phyloP scores from a whole-genome alignment of 495 filamentous ascomycete genomes.

The Lichenothelia convexa region DNA sequence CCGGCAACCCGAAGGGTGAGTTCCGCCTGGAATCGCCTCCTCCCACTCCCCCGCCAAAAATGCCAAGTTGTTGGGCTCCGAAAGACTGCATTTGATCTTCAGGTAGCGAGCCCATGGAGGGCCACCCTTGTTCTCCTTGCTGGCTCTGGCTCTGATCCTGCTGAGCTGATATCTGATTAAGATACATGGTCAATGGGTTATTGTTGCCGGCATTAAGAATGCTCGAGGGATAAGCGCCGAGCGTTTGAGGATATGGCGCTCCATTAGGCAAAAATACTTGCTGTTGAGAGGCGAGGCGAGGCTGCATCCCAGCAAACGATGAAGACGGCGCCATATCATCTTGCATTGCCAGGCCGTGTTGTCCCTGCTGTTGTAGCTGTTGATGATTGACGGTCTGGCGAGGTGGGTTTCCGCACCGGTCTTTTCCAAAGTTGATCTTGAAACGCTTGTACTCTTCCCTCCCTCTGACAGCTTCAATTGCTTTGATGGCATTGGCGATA shows the following conservation, averaged over 20 bases:
- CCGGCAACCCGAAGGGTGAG: slow-evolving; percentile 16
- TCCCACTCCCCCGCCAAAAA: no score
- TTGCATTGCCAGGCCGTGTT: slow-evolving; percentile 33
- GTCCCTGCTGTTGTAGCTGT: slow-evolving; percentile 29
- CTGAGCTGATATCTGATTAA: slow-evolving; percentile 25
- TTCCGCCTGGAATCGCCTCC: slow-evolving; percentile 38
- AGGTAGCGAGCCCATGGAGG: no score
- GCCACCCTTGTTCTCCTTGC: slow-evolving; percentile 3
- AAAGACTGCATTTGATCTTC: slow-evolving; percentile 38
- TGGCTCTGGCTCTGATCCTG: slow-evolving; percentile 16
- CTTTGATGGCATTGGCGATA: slow-evolving; percentile 98
- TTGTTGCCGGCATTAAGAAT: slow-evolving; percentile 60
- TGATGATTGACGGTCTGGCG: slow-evolving; percentile 52
- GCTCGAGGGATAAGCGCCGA: slow-evolving; percentile 41
- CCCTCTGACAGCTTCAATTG: slow-evolving; percentile 84
- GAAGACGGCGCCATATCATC: slow-evolving; percentile 41
- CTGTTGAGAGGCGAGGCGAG: no score
- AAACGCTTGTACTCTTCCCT: slow-evolving; percentile 94
- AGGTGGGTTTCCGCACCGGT: slow-evolving; percentile 90
- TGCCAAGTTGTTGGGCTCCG: slow-evolving; percentile 38
- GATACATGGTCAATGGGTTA: slow-evolving; percentile 91
- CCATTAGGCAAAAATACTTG: no score
- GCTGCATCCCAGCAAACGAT: no score
- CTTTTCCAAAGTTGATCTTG: slow-evolving; percentile 99
- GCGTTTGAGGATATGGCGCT: slow-evolving; percentile 27